These are phyloP conservation scores for Jacaranda mimosifolia DNA, from an alignment of 257 asterid species.

Conservation along the genomic window DNA sequence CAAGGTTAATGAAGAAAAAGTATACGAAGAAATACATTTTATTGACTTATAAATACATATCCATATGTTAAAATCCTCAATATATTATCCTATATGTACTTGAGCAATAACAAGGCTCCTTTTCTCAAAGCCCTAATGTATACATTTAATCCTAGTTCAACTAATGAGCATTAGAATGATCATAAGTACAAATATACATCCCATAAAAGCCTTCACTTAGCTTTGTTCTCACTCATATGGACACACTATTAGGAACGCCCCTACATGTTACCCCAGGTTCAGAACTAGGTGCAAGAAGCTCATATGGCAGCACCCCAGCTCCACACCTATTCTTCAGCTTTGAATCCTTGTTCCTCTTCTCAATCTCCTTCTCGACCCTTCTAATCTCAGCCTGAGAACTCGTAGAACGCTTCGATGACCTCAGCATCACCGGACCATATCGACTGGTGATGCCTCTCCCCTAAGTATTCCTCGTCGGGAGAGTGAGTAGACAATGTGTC, in stretches of 20 bases:
- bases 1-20: too few species aligned
- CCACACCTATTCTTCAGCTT: conserved; percentile 78
- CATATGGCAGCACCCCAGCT: conserved; percentile 95
- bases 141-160: conserved; percentile 27
- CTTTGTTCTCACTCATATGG: conserved; percentile 55
- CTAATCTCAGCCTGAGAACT: conserved; percentile 72
- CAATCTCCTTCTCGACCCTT: conserved; percentile 81
- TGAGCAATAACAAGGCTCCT: conserved; percentile 39
- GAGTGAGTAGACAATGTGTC: conserved; percentile 93
- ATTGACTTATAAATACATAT: neutral
- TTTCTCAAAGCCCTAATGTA: conserved; percentile 21
- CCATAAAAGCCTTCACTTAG: conserved; percentile 26
- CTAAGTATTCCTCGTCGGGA: conserved; percentile 90
- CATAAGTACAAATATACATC: conserved; percentile 43
- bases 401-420: conserved; percentile 66
- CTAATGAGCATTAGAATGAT: conserved; percentile 5
- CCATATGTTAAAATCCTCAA: neutral
- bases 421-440: conserved; percentile 87
- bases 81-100: conserved; percentile 12
- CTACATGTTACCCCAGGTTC: conserved; percentile 95
- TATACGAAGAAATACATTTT: too few species aligned
- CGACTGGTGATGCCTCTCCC: conserved; percentile 81
- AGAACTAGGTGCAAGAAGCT: conserved; percentile 88
- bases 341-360: conserved; percentile 59
- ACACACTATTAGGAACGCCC: conserved; percentile 97